These are phyloP conservation scores for Gelatoporia subvermispora DNA, from an alignment of 768 basidiomycete genomes.

Conservation along the genomic window DNA sequence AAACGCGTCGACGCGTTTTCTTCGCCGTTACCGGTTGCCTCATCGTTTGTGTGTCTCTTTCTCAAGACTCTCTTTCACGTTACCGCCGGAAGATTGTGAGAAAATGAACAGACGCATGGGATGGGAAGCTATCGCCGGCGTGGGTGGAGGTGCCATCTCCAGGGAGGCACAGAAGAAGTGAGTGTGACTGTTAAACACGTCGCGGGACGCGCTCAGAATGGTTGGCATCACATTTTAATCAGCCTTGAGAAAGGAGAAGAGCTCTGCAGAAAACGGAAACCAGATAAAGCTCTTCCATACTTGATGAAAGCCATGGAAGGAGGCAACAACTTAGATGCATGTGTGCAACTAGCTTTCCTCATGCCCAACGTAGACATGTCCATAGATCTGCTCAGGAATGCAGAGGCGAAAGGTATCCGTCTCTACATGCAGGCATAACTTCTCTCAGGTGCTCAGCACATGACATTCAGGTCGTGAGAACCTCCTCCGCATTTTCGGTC, in stretches of 20 bases:
- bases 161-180: slow-evolving; percentile 12
- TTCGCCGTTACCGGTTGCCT: background rate
- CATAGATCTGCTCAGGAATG: slow-evolving; percentile 24
- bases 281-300: slow-evolving; percentile 34
- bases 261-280: slow-evolving; percentile 28
- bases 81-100: background rate
- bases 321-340: slow-evolving; percentile 36
- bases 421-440: too few species aligned
- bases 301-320: slow-evolving; percentile 37
- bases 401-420: slow-evolving; percentile 19
- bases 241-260: slow-evolving; percentile 36
- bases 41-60: background rate
- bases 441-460: too few species aligned
- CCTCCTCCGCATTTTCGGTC: slow-evolving; percentile 26
- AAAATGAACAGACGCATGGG: slow-evolving; percentile 13
- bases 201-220: too few species aligned
- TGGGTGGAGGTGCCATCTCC: slow-evolving; percentile 13
- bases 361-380: slow-evolving; percentile 22
- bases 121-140: slow-evolving; percentile 6
- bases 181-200: background rate
- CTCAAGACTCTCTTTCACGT: too few species aligned
- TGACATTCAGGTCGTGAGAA: slow-evolving; percentile 21
- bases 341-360: slow-evolving; percentile 32
- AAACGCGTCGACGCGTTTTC: background rate
- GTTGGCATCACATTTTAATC: background rate